phyloP scores from a whole-genome alignment of 2,329 filamentous ascomycete species.

The Pseudocercospora musae region DNA sequence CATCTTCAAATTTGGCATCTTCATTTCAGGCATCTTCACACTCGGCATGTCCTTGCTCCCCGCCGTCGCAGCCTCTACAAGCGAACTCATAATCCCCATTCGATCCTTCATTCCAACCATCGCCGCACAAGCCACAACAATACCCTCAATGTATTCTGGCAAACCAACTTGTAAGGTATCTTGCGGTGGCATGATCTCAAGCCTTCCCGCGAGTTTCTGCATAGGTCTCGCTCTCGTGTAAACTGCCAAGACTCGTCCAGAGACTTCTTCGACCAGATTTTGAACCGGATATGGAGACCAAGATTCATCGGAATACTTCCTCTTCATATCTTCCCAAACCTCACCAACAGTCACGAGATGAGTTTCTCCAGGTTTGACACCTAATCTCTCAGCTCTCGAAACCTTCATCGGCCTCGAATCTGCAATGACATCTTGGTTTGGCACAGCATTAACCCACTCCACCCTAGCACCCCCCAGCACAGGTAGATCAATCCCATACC shows the following conservation, averaged over 20 bases:
- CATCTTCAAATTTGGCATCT: too few species aligned
- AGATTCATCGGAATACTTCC: constrained; percentile 4
- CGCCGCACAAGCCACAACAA: constrained; percentile 8
- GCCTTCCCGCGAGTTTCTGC: constrained; percentile 4
- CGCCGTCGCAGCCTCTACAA: constrained; percentile 3
- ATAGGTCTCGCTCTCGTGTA: constrained; percentile 8
- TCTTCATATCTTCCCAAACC: constrained; percentile 6
- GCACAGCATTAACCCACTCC: background rate
- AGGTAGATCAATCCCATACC: constrained; percentile 12
- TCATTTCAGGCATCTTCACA: too few species aligned
- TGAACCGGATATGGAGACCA: constrained; percentile 11
- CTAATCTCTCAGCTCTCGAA: background rate
- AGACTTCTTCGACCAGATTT: constrained; percentile 8
- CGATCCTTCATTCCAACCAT: constrained; percentile 16
- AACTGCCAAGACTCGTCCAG: constrained; percentile 4
- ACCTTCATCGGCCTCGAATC: background rate
- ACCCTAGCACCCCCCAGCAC: constrained; percentile 5
- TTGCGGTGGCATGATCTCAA: background rate
- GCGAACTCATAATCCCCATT: constrained; percentile 4
- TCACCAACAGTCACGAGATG: constrained; percentile 11
- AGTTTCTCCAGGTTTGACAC: background rate
- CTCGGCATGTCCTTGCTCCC: too few species aligned
- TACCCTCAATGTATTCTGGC: constrained; percentile 13
- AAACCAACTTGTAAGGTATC: background rate
- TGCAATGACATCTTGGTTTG: background rate